A percentile compares a stretch with the other conserved stretches of the same genome.
phyloP scores from a whole-genome alignment of 2,329 filamentous ascomycete genomes.

The Orbilia quercus region DNA sequence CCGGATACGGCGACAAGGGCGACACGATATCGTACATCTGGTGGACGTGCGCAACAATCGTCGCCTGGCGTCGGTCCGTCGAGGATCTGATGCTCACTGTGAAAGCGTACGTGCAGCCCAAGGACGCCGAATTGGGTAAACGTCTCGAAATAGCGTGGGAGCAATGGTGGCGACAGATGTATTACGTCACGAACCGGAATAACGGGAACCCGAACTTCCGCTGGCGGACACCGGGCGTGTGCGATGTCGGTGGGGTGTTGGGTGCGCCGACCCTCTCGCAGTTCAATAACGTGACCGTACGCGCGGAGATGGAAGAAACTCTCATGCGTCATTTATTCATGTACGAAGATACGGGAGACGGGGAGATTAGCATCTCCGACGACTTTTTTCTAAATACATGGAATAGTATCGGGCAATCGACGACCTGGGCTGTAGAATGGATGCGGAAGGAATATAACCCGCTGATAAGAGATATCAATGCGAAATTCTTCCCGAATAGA shows the following conservation, averaged over 20 bases:
- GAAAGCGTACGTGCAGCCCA: neutral
- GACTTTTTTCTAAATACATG: neutral
- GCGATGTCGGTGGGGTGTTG: slow-evolving; percentile 6
- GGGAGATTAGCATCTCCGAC: slow-evolving; percentile 20
- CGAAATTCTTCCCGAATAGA: slow-evolving; percentile 6
- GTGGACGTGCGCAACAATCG: neutral
- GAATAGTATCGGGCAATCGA: neutral
- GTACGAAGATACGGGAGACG: slow-evolving; percentile 1
- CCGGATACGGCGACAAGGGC: neutral
- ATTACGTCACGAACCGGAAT: slow-evolving; percentile 3
- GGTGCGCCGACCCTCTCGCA: neutral
- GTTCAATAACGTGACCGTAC: neutral
- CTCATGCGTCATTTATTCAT: slow-evolving; percentile 2
- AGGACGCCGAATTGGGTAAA: neutral
- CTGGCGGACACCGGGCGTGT: neutral
- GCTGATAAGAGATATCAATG: slow-evolving; percentile 23
- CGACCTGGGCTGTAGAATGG: neutral
- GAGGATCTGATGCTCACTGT: neutral
- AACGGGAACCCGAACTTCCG: neutral
- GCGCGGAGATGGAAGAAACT: neutral
- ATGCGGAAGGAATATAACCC: neutral
- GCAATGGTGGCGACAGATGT: neutral
- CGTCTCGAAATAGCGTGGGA: neutral
- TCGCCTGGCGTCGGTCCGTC: neutral
- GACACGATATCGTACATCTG: neutral